These are phyloP conservation scores for Eutreptiella sp. DNA, from an alignment of 208 protist genomes.

Conservation along the genomic window DNA sequence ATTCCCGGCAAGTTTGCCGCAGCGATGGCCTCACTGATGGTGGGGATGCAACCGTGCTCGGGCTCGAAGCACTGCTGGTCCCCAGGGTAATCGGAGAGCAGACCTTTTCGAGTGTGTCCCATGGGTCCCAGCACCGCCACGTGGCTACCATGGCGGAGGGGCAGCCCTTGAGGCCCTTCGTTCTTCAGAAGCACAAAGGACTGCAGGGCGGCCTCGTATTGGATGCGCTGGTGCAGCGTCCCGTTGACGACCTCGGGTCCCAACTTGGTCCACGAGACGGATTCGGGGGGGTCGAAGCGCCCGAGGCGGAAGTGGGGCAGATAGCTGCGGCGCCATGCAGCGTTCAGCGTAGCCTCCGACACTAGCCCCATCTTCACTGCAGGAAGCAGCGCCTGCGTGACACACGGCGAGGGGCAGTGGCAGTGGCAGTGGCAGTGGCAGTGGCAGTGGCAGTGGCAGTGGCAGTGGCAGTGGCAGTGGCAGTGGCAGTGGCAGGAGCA, in stretches of 20 bases:
- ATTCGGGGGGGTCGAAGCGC: slow-evolving; percentile 7
- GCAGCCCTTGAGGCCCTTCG: neutral
- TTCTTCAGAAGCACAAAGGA: slow-evolving; percentile 17
- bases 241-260: neutral
- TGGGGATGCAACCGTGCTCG: slow-evolving; percentile 11
- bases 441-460: too few species aligned
- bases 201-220: slow-evolving; percentile 1
- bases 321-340: slow-evolving; percentile 3
- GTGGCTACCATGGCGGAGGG: neutral
- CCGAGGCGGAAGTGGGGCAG: neutral
- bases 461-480: too few species aligned
- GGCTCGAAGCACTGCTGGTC: too few species aligned
- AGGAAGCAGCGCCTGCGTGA: neutral
- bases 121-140: slow-evolving; percentile 13
- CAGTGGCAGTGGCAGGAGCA: too few species aligned
- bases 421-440: too few species aligned
- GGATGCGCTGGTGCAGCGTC: neutral
- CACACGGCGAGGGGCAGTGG: too few species aligned
- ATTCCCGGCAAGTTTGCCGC: slow-evolving; percentile 16
- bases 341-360: slow-evolving; percentile 22
- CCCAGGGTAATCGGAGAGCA: slow-evolving; percentile 17
- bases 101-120: neutral
- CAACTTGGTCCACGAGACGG: neutral
- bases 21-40: slow-evolving; percentile 24
- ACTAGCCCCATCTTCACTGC: slow-evolving; percentile 19